A percentile compares a stretch with the other conserved stretches of the same genome.
These are phyloP conservation scores for Aspergillus sp. DNA, from an alignment of 2,329 filamentous ascomycete species.

Conservation along the genomic window DNA sequence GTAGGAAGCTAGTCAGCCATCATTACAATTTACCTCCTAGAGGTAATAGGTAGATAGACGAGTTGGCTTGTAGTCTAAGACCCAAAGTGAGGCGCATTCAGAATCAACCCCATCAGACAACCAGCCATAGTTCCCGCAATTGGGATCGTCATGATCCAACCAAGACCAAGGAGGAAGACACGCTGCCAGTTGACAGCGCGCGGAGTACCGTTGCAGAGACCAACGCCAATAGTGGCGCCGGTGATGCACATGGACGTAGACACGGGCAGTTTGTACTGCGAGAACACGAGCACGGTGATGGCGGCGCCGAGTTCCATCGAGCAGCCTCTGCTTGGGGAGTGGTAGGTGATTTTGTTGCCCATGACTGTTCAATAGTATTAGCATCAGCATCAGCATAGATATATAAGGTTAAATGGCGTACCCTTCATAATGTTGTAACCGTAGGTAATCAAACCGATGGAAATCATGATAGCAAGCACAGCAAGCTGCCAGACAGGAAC, in stretches of 20 bases:
- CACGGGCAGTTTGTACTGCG: constrained; percentile 72
- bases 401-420: no score
- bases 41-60: no score
- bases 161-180: constrained; percentile 65
- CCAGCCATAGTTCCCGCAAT: constrained; percentile 60
- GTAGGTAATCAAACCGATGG: constrained; percentile 68
- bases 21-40: no score
- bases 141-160: constrained; percentile 67
- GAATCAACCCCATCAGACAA: constrained; percentile 51
- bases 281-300: constrained; percentile 74
- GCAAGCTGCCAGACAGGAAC: constrained; percentile 77
- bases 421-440: constrained; percentile 85
- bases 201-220: constrained; percentile 70
- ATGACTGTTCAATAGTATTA: constrained; percentile 58
- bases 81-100: constrained; percentile 61
- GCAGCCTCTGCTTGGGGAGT: constrained; percentile 58
- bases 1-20: no score
- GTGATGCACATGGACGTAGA: constrained; percentile 80
- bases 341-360: constrained; percentile 78
- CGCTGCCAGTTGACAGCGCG: constrained; percentile 76
- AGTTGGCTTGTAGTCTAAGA: neutral
- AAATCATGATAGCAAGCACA: constrained; percentile 64
- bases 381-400: constrained; percentile 9
- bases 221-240: constrained; percentile 74
- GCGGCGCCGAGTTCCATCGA: constrained; percentile 81